Evolutionary conservation across 2,329 filamentous ascomycete species (phyloP), one percentile per base, ranked within the genome.

Genomic region (Penicillium sp.): DNA sequence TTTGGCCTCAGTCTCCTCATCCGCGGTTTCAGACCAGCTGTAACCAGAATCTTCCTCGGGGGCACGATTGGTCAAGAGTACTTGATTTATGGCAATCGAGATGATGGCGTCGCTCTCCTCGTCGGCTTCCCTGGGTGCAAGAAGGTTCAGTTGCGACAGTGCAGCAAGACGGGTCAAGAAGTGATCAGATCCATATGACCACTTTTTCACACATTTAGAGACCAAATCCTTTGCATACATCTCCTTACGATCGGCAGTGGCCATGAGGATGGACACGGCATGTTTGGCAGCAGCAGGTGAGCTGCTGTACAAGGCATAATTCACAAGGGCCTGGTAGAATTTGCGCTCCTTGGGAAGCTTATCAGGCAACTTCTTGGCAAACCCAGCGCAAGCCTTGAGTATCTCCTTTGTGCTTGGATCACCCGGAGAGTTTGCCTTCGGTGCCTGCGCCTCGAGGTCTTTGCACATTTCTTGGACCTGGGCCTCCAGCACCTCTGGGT

Each of bases 391-490:
- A 3, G 94, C 91, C 66, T 95, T 96, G 49, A 98, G 76, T 2
- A 91, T 91, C 61, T 96, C 88, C 9, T 93, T 88, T n/a, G 88
- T 84, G 3, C 81, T 78, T 1, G 81, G 68, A 45, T 91, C 86
- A 52, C 90, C 90, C 1, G 77, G 64, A 45, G 80, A 81, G 13
- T 76, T 81, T 18, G 80, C 76, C 4, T 81, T 83, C 0, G 93
- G 93, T 1, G 88, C 86, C 60, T 90, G 84, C 26, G 88, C 81
- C 55, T 90, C 82, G 13, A 98, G 79, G 49, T 90, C 85, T 63
- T 88, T 89, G 71, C 90, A 95, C 40, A 98, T 80, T 53, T 95
- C 90, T 51, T 89, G 87, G 5, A 96, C 86, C 57, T 97, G 91
- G 1, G 88, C 87, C 63, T 93, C 91, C 73, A 98, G 90, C 7